Conservation (phyloP, 352 stramenopile species). For the Achlya hypogyna region DNA sequence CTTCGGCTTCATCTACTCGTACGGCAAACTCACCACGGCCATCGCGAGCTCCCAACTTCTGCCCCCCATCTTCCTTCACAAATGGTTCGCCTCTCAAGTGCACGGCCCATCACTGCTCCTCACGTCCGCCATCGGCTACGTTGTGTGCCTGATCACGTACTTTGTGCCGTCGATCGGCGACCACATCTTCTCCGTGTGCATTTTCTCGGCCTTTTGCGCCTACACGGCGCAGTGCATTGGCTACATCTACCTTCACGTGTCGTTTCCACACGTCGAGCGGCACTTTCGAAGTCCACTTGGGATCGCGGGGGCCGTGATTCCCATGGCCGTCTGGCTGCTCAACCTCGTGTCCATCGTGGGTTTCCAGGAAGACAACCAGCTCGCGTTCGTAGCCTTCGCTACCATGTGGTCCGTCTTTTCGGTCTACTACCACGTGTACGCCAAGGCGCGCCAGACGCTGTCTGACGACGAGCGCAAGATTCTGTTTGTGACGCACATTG, state of each 20-base stretch:
- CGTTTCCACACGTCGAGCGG: conserved; percentile 27
- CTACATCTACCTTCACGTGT: conserved; percentile 27
- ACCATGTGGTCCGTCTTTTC: conserved; percentile 21
- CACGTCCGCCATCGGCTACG: neutral
- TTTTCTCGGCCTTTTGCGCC: conserved; percentile 25
- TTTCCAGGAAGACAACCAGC: conserved; percentile 27
- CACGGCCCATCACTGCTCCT: neutral
- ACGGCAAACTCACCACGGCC: conserved; percentile 36
- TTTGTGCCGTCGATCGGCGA: neutral
- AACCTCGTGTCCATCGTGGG: conserved; percentile 24
- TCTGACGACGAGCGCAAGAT: conserved; percentile 29
- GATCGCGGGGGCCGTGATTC: conserved; percentile 24
- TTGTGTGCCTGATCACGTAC: neutral
- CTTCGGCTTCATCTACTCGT: conserved; percentile 47
- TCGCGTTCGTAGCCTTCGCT: conserved; percentile 12
- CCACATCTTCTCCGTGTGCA: conserved; percentile 17
- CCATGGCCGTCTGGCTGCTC: conserved; percentile 27
- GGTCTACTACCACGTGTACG: conserved; percentile 27
- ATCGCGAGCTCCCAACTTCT: conserved; percentile 38
- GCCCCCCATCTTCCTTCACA: conserved; percentile 17
- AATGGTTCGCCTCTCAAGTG: neutral
- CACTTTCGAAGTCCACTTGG: conserved; percentile 30
- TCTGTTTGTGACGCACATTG: conserved; percentile 30
- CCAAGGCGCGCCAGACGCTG: conserved; percentile 26
- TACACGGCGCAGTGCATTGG: conserved; percentile 30